Percentiles rank a stretch among this genome's conserved stretches.
Conservation (phyloP, 2,329 filamentous ascomycete genomes). For the Aspergillus transmontanensis region DNA sequence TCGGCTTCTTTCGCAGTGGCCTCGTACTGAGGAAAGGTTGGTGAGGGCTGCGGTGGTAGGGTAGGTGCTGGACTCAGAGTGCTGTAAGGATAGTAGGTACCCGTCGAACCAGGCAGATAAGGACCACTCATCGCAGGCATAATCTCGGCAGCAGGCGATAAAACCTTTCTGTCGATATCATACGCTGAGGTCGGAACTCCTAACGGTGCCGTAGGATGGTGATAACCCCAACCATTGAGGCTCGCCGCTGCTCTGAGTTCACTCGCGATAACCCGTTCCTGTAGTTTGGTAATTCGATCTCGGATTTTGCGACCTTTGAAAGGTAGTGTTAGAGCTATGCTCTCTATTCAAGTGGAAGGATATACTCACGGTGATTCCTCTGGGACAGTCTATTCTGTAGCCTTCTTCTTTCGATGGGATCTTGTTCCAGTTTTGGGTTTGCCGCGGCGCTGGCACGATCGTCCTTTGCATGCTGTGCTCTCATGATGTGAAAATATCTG, state of each 20-base stretch:
- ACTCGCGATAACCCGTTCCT: conserved; percentile 38
- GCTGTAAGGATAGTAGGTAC: neutral
- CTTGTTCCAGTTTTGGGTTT: conserved; percentile 32
- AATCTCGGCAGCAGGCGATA: conserved; percentile 5
- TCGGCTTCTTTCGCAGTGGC: neutral
- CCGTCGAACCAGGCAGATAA: neutral
- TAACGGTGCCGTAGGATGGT: conserved; percentile 16
- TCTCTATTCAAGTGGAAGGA: neutral
- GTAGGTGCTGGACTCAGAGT: neutral
- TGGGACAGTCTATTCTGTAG: conserved; percentile 38
- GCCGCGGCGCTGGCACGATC: conserved; percentile 13
- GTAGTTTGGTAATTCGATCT: conserved; percentile 38
- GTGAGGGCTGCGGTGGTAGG: neutral
- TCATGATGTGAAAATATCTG: neutral
- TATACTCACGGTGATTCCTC: conserved; percentile 33
- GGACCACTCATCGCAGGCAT: neutral
- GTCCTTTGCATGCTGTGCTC: conserved; percentile 12
- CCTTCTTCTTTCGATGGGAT: conserved; percentile 33
- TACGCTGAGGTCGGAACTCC: conserved; percentile 4
- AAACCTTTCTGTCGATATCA: conserved; percentile 9
- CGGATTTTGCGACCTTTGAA: conserved; percentile 35
- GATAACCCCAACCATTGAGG: conserved; percentile 32
- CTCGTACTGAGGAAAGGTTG: neutral
- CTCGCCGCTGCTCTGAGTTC: conserved; percentile 33
- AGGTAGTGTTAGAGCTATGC: neutral